These are phyloP conservation scores for Coniochaeta sp. DNA, from an alignment of 2,329 filamentous ascomycete species.

Conservation along the genomic window DNA sequence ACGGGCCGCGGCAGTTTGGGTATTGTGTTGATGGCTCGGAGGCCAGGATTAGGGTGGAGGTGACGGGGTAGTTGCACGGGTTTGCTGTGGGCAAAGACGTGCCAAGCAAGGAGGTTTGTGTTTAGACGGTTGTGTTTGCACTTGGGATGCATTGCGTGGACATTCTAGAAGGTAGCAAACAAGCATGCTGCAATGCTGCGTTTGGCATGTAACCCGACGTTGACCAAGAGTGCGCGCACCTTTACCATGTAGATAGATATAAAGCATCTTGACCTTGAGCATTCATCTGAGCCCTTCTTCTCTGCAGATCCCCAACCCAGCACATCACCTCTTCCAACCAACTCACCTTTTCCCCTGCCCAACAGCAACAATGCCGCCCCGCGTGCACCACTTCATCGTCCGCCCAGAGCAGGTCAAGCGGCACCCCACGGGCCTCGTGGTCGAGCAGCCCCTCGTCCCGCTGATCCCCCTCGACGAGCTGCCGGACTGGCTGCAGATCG, in stretches of 20 bases:
- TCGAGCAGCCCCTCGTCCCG: conserved; percentile 33
- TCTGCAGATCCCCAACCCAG: no score
- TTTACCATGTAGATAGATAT: no score
- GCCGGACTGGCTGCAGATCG: conserved; percentile 34
- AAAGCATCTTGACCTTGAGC: no score
- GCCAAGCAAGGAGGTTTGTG: not conserved
- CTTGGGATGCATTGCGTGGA: no score
- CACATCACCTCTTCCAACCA: no score
- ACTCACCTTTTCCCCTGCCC: not conserved
- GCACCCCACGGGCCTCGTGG: conserved; percentile 16
- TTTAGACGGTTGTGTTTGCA: not conserved
- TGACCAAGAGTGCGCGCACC: no score
- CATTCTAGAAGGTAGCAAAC: not conserved
- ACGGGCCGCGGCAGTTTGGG: conserved; percentile 74
- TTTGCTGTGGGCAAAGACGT: not conserved
- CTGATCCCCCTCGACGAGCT: conserved; percentile 48
- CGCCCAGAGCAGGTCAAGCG: conserved; percentile 25
- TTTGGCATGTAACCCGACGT: no score
- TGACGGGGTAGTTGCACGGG: conserved; percentile 21
- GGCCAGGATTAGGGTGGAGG: conserved; percentile 64
- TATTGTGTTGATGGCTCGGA: conserved; percentile 73
- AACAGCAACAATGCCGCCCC: conserved; percentile 12
- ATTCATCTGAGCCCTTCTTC: no score
- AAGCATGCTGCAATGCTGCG: no score
- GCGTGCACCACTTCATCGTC: conserved; percentile 34